phyloP scores from a whole-genome alignment of 176 grass and related monocot genomes.

The Bolboschoenus planiculmis region DNA sequence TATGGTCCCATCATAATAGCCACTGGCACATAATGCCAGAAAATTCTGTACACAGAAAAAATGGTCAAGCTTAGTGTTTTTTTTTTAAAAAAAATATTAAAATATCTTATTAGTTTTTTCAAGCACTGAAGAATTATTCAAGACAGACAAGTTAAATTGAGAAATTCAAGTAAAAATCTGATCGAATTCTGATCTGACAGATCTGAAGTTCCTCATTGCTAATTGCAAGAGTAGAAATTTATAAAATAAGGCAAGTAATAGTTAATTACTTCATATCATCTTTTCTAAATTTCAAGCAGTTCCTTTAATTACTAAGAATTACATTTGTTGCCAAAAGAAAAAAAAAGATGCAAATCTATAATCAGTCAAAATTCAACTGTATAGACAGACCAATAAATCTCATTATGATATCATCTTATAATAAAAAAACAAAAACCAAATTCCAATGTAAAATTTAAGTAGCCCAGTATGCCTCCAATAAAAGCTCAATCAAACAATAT shows the following conservation, averaged over 20 bases:
- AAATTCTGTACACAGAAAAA: constrained; percentile 65
- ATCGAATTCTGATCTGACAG: not conserved
- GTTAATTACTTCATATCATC: not conserved
- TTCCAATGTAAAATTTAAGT: not conserved
- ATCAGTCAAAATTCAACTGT: not conserved
- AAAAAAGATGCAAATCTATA: not conserved
- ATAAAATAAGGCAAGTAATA: not conserved
- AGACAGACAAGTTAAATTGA: not conserved
- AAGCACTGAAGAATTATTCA: not conserved
- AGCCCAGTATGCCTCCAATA: not conserved
- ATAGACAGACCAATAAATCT: not conserved
- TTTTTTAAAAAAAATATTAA: not conserved
- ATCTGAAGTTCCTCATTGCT: not conserved
- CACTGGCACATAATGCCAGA: constrained; percentile 77
- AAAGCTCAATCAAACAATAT: not conserved
- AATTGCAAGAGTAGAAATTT: not conserved
- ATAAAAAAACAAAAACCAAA: not conserved
- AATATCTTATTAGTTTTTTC: not conserved
- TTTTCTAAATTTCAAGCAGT: not conserved
- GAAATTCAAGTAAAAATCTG: not conserved
- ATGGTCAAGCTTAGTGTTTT: not conserved
- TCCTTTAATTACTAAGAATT: not conserved
- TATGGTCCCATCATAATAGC: constrained; percentile 88
- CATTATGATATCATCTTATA: not conserved
- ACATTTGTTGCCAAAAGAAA: not conserved